A percentile compares a stretch with the other conserved stretches of the same genome.
These are phyloP conservation scores for Lodderomyces oxycetoniae DNA, from an alignment of 1,139 yeast genomes.

Conservation along the genomic window DNA sequence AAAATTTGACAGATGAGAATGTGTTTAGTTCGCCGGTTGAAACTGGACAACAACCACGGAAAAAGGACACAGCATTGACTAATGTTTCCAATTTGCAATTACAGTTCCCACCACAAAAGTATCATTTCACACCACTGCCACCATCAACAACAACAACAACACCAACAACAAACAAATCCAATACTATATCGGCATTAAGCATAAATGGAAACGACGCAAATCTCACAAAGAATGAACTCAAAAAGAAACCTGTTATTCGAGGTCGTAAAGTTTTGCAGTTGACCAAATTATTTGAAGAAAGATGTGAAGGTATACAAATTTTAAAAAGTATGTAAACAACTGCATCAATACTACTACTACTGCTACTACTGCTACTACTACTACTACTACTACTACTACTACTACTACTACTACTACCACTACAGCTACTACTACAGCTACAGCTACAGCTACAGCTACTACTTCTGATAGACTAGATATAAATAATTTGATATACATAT, in stretches of 20 bases:
- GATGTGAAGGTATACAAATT: constrained; percentile 49
- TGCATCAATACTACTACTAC: too few species aligned
- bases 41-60: too few species aligned
- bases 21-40: too few species aligned
- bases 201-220: neutral
- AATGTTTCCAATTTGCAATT: constrained; percentile 25
- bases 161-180: neutral
- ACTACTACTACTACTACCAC: too few species aligned
- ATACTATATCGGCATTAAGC: neutral
- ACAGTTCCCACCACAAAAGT: constrained; percentile 41
- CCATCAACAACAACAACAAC: neutral
- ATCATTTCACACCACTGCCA: constrained; percentile 19
- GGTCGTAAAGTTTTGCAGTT: constrained; percentile 53
- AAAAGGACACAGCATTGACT: constrained; percentile 11
- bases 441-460: too few species aligned
- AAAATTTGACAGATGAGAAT: too few species aligned
- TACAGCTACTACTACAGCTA: too few species aligned
- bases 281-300: constrained; percentile 53
- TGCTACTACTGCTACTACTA: too few species aligned
- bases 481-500: too few species aligned
- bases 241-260: constrained; percentile 47
- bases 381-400: too few species aligned
- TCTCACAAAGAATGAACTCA: too few species aligned
- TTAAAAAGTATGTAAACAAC: constrained; percentile 34
- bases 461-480: too few species aligned